These are phyloP conservation scores for Tricholoma bakamatsutake DNA, from an alignment of 768 basidiomycete species.

Conservation along the genomic window DNA sequence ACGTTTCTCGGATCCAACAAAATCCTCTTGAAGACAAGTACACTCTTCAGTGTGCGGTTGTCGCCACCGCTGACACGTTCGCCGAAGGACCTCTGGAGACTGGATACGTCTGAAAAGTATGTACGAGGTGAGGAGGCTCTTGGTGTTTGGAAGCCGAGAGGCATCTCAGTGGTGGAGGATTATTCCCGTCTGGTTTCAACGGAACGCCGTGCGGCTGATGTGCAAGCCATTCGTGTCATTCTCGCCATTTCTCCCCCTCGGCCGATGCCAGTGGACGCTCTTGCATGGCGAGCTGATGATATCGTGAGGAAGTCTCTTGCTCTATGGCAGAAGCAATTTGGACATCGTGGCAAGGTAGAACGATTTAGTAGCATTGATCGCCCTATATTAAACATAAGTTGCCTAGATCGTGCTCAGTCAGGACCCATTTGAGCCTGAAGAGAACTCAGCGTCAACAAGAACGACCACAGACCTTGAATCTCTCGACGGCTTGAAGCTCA, in stretches of 20 bases:
- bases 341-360: constrained; percentile 68
- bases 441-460: constrained; percentile 27
- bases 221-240: constrained; percentile 82
- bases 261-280: constrained; percentile 43
- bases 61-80: constrained; percentile 83
- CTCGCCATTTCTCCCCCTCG: constrained; percentile 50
- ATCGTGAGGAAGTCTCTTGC: constrained; percentile 61
- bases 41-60: constrained; percentile 78
- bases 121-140: constrained; percentile 88
- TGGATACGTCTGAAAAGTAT: constrained; percentile 94
- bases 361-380: not conserved
- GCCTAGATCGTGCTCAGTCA: constrained; percentile 74
- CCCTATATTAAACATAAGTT: constrained; percentile 11
- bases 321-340: constrained; percentile 83
- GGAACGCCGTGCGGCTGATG: constrained; percentile 77
- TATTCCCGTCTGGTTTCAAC: constrained; percentile 66
- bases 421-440: constrained; percentile 56
- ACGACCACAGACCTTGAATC: constrained; percentile 29
- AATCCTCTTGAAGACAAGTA: constrained; percentile 71
- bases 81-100: constrained; percentile 85
- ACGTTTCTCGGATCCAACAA: constrained; percentile 75
- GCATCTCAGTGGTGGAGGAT: constrained; percentile 86
- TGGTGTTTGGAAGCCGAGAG: constrained; percentile 80
- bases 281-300: constrained; percentile 62
- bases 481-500: constrained; percentile 57